These are phyloP conservation scores for Ganoderma sinense DNA, from an alignment of 1,284 basidiomycete species.

Conservation along the genomic window DNA sequence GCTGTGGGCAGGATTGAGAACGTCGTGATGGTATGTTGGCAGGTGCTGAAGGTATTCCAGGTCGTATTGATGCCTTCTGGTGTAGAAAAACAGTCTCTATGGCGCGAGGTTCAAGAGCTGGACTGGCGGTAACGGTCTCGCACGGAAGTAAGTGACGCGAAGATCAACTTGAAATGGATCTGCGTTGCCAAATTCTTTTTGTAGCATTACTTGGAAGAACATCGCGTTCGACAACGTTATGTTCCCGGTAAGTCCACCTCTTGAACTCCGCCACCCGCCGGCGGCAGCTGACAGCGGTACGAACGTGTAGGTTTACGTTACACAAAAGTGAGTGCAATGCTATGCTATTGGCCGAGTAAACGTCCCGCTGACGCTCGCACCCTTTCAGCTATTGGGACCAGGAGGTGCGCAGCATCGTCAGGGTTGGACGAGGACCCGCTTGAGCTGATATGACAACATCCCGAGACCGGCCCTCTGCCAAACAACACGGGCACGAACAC, in stretches of 20 bases:
- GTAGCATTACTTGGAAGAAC: slow-evolving; percentile 65
- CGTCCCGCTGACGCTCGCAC: neutral
- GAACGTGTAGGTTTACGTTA: slow-evolving; percentile 58
- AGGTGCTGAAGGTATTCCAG: neutral
- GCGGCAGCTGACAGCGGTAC: too few species aligned
- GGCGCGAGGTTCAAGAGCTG: slow-evolving; percentile 75
- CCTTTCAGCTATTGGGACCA: slow-evolving; percentile 65
- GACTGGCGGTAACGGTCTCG: slow-evolving; percentile 67
- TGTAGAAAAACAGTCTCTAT: slow-evolving; percentile 59
- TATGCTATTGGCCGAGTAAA: neutral
- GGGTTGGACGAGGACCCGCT: neutral
- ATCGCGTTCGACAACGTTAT: slow-evolving; percentile 60
- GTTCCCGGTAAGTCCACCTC: slow-evolving; percentile 54
- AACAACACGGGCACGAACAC: slow-evolving; percentile 55
- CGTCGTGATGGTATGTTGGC: slow-evolving; percentile 52
- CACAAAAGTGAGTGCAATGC: slow-evolving; percentile 59
- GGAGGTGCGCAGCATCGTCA: slow-evolving; percentile 42
- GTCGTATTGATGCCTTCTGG: neutral
- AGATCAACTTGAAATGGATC: neutral
- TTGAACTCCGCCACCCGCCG: neutral
- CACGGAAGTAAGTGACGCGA: slow-evolving; percentile 53
- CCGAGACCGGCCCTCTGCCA: slow-evolving; percentile 49
- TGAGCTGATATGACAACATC: neutral
- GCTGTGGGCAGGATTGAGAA: slow-evolving; percentile 55
- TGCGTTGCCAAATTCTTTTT: neutral